Evolutionary conservation across 2,329 filamentous ascomycete genomes (phyloP).

Genomic region (Lecanicillium sp.): DNA sequence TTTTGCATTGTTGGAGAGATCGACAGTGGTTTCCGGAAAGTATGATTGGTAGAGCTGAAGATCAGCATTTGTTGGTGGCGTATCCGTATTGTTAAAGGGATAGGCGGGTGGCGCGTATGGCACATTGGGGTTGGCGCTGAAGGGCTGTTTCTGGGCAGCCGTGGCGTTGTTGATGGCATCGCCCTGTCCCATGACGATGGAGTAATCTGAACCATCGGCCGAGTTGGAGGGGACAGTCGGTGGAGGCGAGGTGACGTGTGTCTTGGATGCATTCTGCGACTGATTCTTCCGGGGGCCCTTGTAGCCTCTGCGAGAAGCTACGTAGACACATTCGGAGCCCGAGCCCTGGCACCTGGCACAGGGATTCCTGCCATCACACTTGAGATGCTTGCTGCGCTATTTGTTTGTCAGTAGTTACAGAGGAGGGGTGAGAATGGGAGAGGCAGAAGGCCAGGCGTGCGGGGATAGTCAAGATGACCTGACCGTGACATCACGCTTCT

Average conservation of each 20-base stretch:
- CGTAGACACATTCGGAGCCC: conserved; percentile 60
- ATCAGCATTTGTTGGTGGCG: conserved; percentile 7
- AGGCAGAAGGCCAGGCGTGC: not conserved
- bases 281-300: conserved; percentile 47
- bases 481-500: conserved; percentile 15
- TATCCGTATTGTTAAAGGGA: conserved; percentile 14
- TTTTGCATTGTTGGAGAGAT: conserved; percentile 17
- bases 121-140: conserved; percentile 21
- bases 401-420: too few species aligned
- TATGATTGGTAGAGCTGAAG: conserved; percentile 37
- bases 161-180: not conserved
- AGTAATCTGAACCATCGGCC: conserved; percentile 31
- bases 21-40: conserved; percentile 25
- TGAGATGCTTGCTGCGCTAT: conserved; percentile 62
- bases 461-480: too few species aligned
- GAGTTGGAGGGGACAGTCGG: conserved; percentile 7
- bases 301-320: conserved; percentile 69
- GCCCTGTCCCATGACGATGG: conserved; percentile 25
- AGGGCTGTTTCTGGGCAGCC: conserved; percentile 16
- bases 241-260: conserved; percentile 39
- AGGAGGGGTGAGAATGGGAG: not conserved
- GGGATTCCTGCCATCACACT: conserved; percentile 65
- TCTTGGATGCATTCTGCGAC: conserved; percentile 43
- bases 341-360: conserved; percentile 61
- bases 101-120: conserved; percentile 10